These are phyloP conservation scores for Apiosordaria backusii DNA, from an alignment of 495 filamentous ascomycete species.

Conservation along the genomic window DNA sequence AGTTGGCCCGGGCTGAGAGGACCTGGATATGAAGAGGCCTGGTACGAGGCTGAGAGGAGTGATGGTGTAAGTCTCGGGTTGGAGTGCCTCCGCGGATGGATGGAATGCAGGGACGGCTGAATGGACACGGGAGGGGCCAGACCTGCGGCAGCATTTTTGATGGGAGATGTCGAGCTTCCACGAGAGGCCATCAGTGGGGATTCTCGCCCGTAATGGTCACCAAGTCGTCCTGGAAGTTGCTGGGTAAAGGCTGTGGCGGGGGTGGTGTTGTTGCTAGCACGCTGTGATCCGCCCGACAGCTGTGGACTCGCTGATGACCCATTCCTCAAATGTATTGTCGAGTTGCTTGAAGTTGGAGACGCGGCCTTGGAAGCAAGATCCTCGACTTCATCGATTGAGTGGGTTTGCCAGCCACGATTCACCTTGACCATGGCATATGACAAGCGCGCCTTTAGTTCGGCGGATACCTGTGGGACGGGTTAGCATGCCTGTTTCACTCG, in stretches of 20 bases:
- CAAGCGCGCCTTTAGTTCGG: slow-evolving; percentile 71
- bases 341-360: slow-evolving; percentile 54
- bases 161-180: slow-evolving; percentile 27
- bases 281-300: slow-evolving; percentile 30
- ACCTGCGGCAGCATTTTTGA: slow-evolving; percentile 24
- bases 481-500: slow-evolving; percentile 4
- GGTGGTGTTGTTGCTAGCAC: slow-evolving; percentile 34
- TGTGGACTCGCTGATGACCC: slow-evolving; percentile 47
- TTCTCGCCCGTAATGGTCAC: slow-evolving; percentile 20
- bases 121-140: slow-evolving; percentile 39
- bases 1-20: slow-evolving; percentile 39
- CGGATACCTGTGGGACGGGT: slow-evolving; percentile 57
- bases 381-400: slow-evolving; percentile 66
- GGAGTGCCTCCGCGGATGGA: slow-evolving; percentile 37
- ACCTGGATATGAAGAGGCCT: slow-evolving; percentile 32
- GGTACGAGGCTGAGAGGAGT: slow-evolving; percentile 38
- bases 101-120: slow-evolving; percentile 30
- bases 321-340: slow-evolving; percentile 49
- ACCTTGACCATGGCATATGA: slow-evolving; percentile 90
- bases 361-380: slow-evolving; percentile 58
- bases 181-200: slow-evolving; percentile 17
- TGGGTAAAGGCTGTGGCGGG: slow-evolving; percentile 29
- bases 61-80: slow-evolving; percentile 37
- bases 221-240: slow-evolving; percentile 20
- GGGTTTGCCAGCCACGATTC: slow-evolving; percentile 76